A percentile compares a stretch with the other conserved stretches of the same genome.
These are phyloP conservation scores for Spizellomyces sp. DNA, from an alignment of 192 early-diverging fungal species.

Conservation along the genomic window DNA sequence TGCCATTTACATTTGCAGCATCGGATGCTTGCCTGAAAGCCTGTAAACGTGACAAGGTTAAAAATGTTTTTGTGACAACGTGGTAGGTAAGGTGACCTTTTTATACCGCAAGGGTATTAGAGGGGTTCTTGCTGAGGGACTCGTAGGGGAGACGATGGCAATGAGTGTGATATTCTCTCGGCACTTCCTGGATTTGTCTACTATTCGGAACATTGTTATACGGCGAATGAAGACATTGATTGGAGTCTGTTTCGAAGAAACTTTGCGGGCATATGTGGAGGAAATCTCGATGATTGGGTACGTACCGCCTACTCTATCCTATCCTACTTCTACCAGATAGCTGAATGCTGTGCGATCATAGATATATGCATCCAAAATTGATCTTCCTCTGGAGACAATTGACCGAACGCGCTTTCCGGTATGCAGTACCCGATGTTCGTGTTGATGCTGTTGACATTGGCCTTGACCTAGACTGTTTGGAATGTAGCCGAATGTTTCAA, in stretches of 20 bases:
- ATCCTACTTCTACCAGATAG: no score
- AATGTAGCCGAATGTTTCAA: constrained; percentile 42
- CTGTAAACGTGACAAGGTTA: constrained; percentile 63
- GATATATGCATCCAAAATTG: constrained; percentile 7
- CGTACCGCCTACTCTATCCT: neutral
- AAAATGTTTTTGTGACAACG: constrained; percentile 79
- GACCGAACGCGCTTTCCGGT: constrained; percentile 26
- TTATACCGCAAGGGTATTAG: neutral
- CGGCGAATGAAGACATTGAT: constrained; percentile 62
- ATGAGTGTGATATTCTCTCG: constrained; percentile 82
- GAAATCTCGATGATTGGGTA: constrained; percentile 73
- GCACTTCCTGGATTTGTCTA: constrained; percentile 77
- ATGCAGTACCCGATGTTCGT: no score
- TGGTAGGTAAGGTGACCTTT: constrained; percentile 42
- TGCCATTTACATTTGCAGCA: constrained; percentile 80
- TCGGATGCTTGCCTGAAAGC: constrained; percentile 73
- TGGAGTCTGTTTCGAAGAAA: constrained; percentile 54
- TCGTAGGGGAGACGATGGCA: constrained; percentile 76
- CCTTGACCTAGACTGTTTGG: no score
- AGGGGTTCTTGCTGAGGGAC: constrained; percentile 26
- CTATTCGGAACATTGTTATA: constrained; percentile 77
- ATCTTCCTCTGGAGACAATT: constrained; percentile 26
- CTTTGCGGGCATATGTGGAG: constrained; percentile 81
- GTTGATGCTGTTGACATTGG: no score
- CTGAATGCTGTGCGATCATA: no score